phyloP scores from a whole-genome alignment of 345 rosid species.

The Rubroshorea leprosula region DNA sequence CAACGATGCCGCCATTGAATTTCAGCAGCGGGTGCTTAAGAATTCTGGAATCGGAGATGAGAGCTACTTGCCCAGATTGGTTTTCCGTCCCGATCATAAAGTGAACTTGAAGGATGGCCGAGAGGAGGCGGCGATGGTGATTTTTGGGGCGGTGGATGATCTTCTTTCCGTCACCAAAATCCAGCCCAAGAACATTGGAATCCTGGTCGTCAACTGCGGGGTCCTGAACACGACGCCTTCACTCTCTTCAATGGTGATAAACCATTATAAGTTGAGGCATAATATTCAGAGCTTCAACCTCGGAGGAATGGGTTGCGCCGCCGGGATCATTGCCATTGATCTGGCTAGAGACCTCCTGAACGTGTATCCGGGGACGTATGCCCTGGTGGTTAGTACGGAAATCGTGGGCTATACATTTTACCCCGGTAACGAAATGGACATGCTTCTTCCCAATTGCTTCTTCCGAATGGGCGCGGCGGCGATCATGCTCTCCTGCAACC shows the following conservation, averaged over 20 bases:
- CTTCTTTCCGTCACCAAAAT: constrained; percentile 51
- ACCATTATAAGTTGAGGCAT: constrained; percentile 61
- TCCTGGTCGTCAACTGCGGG: constrained; percentile 66
- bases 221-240: constrained; percentile 66
- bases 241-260: constrained; percentile 63
- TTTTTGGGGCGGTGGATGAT: constrained; percentile 55
- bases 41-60: constrained; percentile 75
- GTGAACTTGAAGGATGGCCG: constrained; percentile 45
- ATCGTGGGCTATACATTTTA: constrained; percentile 59
- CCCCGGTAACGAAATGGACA: constrained; percentile 40
- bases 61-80: constrained; percentile 50
- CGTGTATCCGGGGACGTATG: constrained; percentile 50
- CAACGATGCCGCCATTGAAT: constrained; percentile 42
- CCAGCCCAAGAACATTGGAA: constrained; percentile 39
- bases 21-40: constrained; percentile 40
- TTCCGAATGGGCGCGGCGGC: constrained; percentile 81
- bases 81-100: constrained; percentile 38
- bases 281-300: constrained; percentile 63
- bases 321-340: constrained; percentile 66
- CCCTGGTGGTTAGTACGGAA: constrained; percentile 64
- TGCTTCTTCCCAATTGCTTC: constrained; percentile 69
- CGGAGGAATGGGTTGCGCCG: constrained; percentile 81
- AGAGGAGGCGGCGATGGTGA: constrained; percentile 65
- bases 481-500: constrained; percentile 52
- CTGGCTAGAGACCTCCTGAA: constrained; percentile 50